Base-by-base conservation (phyloP, 306 rosid species). In the Potentilla sterilis region DNA sequence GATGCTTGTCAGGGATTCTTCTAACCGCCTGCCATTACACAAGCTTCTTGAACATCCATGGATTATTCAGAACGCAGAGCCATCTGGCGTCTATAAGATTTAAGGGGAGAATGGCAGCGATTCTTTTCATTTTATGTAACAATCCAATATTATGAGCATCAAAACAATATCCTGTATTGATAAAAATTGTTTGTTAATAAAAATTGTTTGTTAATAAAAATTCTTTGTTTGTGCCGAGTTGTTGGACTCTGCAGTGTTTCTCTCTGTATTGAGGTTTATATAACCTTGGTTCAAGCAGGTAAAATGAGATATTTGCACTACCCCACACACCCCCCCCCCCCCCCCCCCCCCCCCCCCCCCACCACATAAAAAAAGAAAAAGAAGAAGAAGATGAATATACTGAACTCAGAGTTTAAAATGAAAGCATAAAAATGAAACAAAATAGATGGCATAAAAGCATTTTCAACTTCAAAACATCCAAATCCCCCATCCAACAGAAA, bases 41-140 rank as follows among this genome's bases (percentile, higher is more conserved):
- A 95, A 95, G 82, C 91, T 95, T 65, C 91, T 95, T 38, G 98
- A 95, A 76, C 98, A 95, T 75, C 97, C 97, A 48, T 95, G 98
- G 98, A 90, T 92, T 81, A 85, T 95, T 77, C 98, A 95, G 88
- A 92, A 95, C 69, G 97, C 98, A 0, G 98, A 95, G 91, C 96
- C 97, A 32, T 85, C 97, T 24, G 97, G 98, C 79, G 80, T 95
- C 81, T 88, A 92, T 75, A 87, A 83, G 85, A 59, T 86, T 74
- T 95, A 86, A 43, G 0, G 34, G 6, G 34, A 24, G 16, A 55
- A 59, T 24, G 15, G 38, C 65, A 21, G 34, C 21, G 32, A 6
- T 55, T 12, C 28, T 10, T 55, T 21, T 24, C 35, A 14, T 61
- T 13, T 5, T 32, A 35, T 64, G 69, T 37, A 37, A 13, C 67